These are phyloP conservation scores for Fomitopsis serialis DNA, from an alignment of 768 basidiomycete species.

Conservation along the genomic window DNA sequence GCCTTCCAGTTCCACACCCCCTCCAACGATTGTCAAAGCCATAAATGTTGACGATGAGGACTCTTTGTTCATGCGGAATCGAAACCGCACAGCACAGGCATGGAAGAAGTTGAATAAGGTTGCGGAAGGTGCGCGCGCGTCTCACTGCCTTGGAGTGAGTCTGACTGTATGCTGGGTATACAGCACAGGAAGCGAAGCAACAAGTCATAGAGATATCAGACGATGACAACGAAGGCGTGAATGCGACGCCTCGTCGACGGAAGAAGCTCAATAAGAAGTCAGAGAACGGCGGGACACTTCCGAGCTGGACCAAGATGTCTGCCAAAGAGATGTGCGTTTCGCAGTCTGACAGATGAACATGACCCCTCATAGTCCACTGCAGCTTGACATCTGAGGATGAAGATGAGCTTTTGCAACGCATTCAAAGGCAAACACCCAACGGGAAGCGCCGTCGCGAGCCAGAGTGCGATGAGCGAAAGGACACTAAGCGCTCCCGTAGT, in stretches of 20 bases:
- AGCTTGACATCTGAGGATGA: conserved; percentile 39
- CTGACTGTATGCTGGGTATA: neutral
- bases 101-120: conserved; percentile 59
- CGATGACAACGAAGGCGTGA: conserved; percentile 6
- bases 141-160: neutral
- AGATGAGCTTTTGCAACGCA: conserved; percentile 34
- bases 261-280: conserved; percentile 5
- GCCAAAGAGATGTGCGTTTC: conserved; percentile 2
- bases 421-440: conserved; percentile 18
- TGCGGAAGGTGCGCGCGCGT: conserved; percentile 45
- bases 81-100: conserved; percentile 43
- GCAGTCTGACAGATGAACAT: neutral
- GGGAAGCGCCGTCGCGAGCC: conserved; percentile 1
- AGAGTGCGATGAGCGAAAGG: neutral
- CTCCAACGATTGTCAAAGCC: conserved; percentile 6
- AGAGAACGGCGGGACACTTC: conserved; percentile 4
- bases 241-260: conserved; percentile 5
- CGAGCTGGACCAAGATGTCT: conserved; percentile 14
- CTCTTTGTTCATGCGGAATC: conserved; percentile 66
- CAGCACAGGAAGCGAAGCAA: conserved; percentile 5
- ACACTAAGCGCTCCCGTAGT: conserved; percentile 40
- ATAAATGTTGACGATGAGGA: conserved; percentile 51
- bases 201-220: conserved; percentile 2
- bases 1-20: conserved; percentile 7
- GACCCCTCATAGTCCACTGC: neutral